Base-by-base conservation (phyloP, 768 basidiomycete species). In the Vishniacozyma victoriae region DNA sequence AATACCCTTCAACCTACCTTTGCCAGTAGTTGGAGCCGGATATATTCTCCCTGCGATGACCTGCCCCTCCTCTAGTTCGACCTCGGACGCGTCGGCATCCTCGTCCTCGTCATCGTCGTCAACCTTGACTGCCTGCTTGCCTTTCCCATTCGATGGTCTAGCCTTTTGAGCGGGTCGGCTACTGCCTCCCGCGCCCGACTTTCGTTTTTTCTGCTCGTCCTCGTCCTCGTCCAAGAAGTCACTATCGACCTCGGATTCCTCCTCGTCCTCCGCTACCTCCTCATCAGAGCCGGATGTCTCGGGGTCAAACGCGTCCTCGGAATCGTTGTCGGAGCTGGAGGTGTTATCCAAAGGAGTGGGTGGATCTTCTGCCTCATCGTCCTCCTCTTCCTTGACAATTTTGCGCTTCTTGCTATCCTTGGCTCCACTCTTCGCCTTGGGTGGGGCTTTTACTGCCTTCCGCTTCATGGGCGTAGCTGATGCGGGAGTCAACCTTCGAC, bases 1-100 rank as follows among this genome's bases (percentile, higher is more conserved):
- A 18, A 38, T 18, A 38, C 37, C 9, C 18, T 38, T 12, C 39
- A 31, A 72, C 77, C 37, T 46, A 85, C 87, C 86, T 73, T 78
- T 78, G n/a, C 90, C 90, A 0, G 81, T 82, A 57, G 77, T 87
- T 0, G 88, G 88, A 12, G 88, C 89, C 50, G 86, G 76, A 12
- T 91, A 80, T 11, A 92, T 83, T 11, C 73, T 75, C 0, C 89
- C 89, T 1, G 57, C 59, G 40, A 62, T 53, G 29, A 60, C 55
- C 35, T 72, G 68, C 7, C 70, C 70, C 46, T 72, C 70, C 46
- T 66, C 64, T 29, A 72, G 46, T 44, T 72, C 68, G 12, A 68
- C 42, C 18, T 66, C 64, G 16, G 52, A 45, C n/a, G 59, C 55
- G 16, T 50, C 52, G 36, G 58, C 54, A 46, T 54, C 50, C 35